These are phyloP conservation scores for Pseudocercospora pini-densiflorae DNA, from an alignment of 2,329 filamentous ascomycete species.

Conservation along the genomic window DNA sequence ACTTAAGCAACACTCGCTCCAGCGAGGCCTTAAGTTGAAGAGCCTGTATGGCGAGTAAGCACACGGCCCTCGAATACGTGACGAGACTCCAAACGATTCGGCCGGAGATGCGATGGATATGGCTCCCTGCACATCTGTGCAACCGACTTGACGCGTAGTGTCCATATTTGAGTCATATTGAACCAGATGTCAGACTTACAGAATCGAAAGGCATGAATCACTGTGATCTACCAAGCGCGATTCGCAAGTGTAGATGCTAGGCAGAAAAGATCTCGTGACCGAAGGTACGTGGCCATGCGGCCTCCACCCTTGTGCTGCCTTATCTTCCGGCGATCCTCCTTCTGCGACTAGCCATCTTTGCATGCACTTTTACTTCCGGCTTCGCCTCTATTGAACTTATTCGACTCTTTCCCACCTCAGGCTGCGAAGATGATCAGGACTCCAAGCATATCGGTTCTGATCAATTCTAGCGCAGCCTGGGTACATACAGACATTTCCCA, in stretches of 20 bases:
- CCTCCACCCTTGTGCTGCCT: conserved; percentile 2
- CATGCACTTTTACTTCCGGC: not conserved
- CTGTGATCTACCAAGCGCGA: not conserved
- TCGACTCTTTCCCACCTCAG: not conserved
- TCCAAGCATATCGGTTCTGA: conserved; percentile 7
- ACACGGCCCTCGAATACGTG: not conserved
- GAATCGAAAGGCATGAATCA: not conserved
- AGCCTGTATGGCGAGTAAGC: not conserved
- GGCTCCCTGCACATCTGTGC: too few relatives aligned
- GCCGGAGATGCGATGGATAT: not conserved
- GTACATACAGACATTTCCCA: conserved; percentile 9
- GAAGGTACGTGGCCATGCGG: not conserved
- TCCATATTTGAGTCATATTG: not conserved
- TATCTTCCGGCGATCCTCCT: not conserved
- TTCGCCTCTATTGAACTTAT: not conserved
- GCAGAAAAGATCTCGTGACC: conserved; percentile 5
- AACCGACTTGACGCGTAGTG: too few relatives aligned
- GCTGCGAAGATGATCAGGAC: conserved; percentile 9
- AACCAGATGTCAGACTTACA: not conserved
- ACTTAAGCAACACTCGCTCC: not conserved
- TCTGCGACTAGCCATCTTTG: conserved; percentile 1
- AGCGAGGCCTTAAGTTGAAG: not conserved
- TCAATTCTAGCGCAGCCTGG: conserved; percentile 12
- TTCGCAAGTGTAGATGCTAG: not conserved
- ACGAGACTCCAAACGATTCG: not conserved